A percentile compares a stretch with the other conserved stretches of the same genome.
Conservation (phyloP, 2,329 filamentous ascomycete genomes). For the Mycogone perniciosa region DNA sequence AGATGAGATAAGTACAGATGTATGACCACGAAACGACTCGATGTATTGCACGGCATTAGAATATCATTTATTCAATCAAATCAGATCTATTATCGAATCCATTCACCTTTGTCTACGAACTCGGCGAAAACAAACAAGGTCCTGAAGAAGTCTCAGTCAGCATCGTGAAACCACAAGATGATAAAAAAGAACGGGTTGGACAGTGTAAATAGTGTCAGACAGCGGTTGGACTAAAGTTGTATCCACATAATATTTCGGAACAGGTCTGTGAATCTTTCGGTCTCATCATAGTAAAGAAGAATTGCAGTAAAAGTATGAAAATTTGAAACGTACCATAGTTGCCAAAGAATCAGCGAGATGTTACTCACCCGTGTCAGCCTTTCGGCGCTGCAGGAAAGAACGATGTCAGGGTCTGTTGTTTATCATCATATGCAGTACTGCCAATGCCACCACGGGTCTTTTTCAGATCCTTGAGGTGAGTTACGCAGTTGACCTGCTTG, state of each 20-base stretch:
- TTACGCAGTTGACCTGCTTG: conserved; percentile 58
- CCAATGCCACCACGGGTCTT: conserved; percentile 79
- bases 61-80: neutral
- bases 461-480: conserved; percentile 67
- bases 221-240: conserved; percentile 71
- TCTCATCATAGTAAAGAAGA: conserved; percentile 56
- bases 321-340: conserved; percentile 33
- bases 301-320: conserved; percentile 13
- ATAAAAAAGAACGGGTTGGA: neutral
- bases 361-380: neutral
- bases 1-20: conserved; percentile 50
- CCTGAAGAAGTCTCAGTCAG: neutral
- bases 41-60: neutral
- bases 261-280: conserved; percentile 73
- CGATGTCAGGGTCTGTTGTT: conserved; percentile 66
- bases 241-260: conserved; percentile 69
- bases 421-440: conserved; percentile 66
- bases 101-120: neutral
- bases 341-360: neutral
- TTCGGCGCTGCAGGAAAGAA: conserved; percentile 57
- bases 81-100: neutral
- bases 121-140: neutral
- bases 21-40: conserved; percentile 28
- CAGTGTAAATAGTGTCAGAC: conserved; percentile 49
- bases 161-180: neutral